A percentile compares a stretch with the other conserved stretches of the same genome.
phyloP scores from a whole-genome alignment of 495 filamentous ascomycete species.

The Xylaria nigripes region DNA sequence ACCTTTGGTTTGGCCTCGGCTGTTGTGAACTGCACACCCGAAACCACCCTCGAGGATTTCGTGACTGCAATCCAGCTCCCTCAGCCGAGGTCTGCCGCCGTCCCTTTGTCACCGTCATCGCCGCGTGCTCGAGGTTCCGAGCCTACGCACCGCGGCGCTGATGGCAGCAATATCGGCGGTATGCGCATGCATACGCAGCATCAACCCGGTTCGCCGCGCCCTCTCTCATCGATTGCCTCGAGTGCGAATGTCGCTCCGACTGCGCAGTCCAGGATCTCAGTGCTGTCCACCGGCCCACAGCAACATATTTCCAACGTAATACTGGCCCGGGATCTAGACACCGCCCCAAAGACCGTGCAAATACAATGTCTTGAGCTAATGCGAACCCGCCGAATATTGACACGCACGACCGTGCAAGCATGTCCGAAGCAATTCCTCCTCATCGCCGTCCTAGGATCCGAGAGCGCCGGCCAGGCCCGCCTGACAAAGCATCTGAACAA shows the following conservation, averaged over 20 bases:
- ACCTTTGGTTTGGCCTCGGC: conserved; percentile 62
- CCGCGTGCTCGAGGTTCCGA: conserved; percentile 8
- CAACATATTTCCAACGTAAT: conserved; percentile 66
- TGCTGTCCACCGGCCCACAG: neutral
- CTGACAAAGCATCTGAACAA: conserved; percentile 61
- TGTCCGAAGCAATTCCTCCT: conserved; percentile 78
- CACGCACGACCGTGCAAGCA: conserved; percentile 57
- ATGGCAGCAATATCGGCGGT: neutral
- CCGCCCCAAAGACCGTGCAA: conserved; percentile 63
- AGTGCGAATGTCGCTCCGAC: conserved; percentile 1
- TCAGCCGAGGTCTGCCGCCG: conserved; percentile 11
- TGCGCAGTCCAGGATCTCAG: conserved; percentile 10
- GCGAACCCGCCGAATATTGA: conserved; percentile 67
- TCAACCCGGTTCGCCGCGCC: neutral
- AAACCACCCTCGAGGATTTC: conserved; percentile 75
- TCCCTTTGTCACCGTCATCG: conserved; percentile 11
- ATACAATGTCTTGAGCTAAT: conserved; percentile 84
- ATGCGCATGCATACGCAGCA: neutral
- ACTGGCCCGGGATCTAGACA: conserved; percentile 71
- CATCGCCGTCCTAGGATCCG: conserved; percentile 55
- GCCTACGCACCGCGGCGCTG: conserved; percentile 1
- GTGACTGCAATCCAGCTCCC: conserved; percentile 54
- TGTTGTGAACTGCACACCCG: conserved; percentile 61
- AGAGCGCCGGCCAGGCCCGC: conserved; percentile 34
- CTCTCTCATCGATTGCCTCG: conserved; percentile 10